Conservation (phyloP, 371 early-diverging fungal genomes). For the Mortierella sp. region DNA sequence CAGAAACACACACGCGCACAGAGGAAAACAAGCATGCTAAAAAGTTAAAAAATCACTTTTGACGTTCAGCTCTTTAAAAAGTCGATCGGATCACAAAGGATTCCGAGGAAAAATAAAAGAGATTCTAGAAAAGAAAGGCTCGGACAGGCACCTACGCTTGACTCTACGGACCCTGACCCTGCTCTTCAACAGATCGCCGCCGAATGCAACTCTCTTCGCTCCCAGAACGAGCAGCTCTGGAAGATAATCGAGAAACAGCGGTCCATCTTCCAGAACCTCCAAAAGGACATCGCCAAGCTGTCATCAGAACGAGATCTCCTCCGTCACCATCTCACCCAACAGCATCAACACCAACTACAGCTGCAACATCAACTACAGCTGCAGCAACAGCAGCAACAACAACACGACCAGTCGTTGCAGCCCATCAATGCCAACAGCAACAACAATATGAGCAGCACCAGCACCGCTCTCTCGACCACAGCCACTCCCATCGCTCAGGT, state of each 20-base stretch:
- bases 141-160: constrained; percentile 37
- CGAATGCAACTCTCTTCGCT: constrained; percentile 75
- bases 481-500: constrained; percentile 8
- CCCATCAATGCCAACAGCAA: constrained; percentile 15
- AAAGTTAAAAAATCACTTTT: too few relatives aligned
- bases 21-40: too few relatives aligned
- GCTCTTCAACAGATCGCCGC: constrained; percentile 53
- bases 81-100: too few relatives aligned
- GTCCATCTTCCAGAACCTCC: constrained; percentile 80
- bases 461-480: too few relatives aligned
- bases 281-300: constrained; percentile 68
- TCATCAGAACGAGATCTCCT: constrained; percentile 70
- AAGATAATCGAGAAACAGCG: constrained; percentile 92
- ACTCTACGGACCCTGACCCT: constrained; percentile 26
- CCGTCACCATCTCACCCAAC: constrained; percentile 36
- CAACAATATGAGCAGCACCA: constrained; percentile 12
- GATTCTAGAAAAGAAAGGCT: too few relatives aligned
- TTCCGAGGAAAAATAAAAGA: too few relatives aligned
- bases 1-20: too few relatives aligned
- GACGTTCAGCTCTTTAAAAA: too few relatives aligned
- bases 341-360: constrained; percentile 18
- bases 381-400: constrained; percentile 16
- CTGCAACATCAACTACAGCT: constrained; percentile 11
- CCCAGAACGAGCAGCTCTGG: constrained; percentile 91
- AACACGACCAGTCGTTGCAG: constrained; percentile 59